Percentiles rank a stretch among this genome's conserved stretches.
phyloP scores from a whole-genome alignment of 805 yeast genomes.

The Cyberlindnera sargentensis region DNA sequence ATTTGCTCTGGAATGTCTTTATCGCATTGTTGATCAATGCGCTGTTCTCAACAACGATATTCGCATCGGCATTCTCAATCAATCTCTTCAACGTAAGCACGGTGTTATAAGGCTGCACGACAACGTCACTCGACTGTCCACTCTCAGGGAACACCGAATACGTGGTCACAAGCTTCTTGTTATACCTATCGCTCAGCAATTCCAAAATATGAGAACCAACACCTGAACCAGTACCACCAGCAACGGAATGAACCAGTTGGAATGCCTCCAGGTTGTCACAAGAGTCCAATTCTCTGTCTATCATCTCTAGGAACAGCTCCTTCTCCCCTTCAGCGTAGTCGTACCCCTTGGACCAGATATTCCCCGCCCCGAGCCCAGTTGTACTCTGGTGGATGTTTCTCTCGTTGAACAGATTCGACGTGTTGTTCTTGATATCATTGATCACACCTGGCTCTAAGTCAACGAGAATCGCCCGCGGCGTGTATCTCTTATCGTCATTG shows the following conservation, averaged over 20 bases:
- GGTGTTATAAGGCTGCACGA: slow-evolving; percentile 94
- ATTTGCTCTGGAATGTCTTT: slow-evolving; percentile 44
- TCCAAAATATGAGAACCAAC: slow-evolving; percentile 81
- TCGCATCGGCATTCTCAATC: slow-evolving; percentile 78
- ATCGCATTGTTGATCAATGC: slow-evolving; percentile 72
- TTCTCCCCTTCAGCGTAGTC: slow-evolving; percentile 59
- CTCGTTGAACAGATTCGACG: slow-evolving; percentile 69
- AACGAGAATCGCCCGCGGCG: slow-evolving; percentile 80
- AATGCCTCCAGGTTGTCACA: slow-evolving; percentile 88
- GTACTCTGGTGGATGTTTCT: slow-evolving; percentile 71
- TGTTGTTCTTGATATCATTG: slow-evolving; percentile 46
- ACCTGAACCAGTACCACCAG: slow-evolving; percentile 99
- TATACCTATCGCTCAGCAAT: slow-evolving; percentile 68
- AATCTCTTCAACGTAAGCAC: slow-evolving; percentile 74
- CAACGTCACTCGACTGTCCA: slow-evolving; percentile 87
- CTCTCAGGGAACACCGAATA: slow-evolving; percentile 80
- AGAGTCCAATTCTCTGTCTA: slow-evolving; percentile 85
- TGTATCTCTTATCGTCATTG: slow-evolving; percentile 67
- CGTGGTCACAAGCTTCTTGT: slow-evolving; percentile 77
- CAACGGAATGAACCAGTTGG: slow-evolving; percentile 87
- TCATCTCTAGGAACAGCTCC: slow-evolving; percentile 73
- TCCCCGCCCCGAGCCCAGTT: slow-evolving; percentile 92
- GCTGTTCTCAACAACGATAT: slow-evolving; percentile 86
- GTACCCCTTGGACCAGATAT: slow-evolving; percentile 92
- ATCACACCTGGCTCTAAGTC: slow-evolving; percentile 92